Percentiles rank a stretch among this genome's conserved stretches.
Evolutionary conservation across 768 basidiomycete genomes (phyloP).

Genomic region (Leucocoprinus sp.): DNA sequence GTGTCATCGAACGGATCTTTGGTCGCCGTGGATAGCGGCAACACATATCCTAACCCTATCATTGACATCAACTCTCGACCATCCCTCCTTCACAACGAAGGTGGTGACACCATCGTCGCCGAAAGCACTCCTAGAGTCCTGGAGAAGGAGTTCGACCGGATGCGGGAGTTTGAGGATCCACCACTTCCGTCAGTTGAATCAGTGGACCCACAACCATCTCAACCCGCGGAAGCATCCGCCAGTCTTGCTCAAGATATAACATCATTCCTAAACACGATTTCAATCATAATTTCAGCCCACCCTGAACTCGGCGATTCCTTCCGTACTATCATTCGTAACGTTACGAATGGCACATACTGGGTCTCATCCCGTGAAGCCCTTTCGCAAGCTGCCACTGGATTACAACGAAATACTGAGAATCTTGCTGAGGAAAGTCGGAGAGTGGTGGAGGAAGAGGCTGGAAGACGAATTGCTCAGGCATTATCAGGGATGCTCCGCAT

Average conservation of each 20-base stretch:
- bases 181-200: conserved; percentile 28
- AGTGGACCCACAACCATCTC: conserved; percentile 23
- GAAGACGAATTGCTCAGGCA: conserved; percentile 52
- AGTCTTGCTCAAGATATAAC: conserved; percentile 63
- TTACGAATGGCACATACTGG: conserved; percentile 65
- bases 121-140: conserved; percentile 30
- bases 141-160: conserved; percentile 1
- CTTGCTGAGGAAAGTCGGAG: conserved; percentile 39
- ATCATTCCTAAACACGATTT: conserved; percentile 46
- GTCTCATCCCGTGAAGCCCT: conserved; percentile 49
- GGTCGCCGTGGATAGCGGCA: conserved; percentile 34
- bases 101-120: conserved; percentile 13
- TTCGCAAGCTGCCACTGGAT: conserved; percentile 46
- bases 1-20: conserved; percentile 27
- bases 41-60: conserved; percentile 59
- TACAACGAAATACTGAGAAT: conserved; percentile 38
- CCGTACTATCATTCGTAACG: conserved; percentile 54
- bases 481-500: conserved; percentile 50
- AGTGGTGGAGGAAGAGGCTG: conserved; percentile 56
- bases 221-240: conserved; percentile 17
- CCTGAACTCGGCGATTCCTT: conserved; percentile 67
- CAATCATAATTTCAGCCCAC: conserved; percentile 48
- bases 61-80: conserved; percentile 26
- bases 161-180: conserved; percentile 26
- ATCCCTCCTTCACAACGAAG: not conserved